Conservation (phyloP, 2,329 filamentous ascomycete genomes). For the Phaeoacremonium minimum region DNA sequence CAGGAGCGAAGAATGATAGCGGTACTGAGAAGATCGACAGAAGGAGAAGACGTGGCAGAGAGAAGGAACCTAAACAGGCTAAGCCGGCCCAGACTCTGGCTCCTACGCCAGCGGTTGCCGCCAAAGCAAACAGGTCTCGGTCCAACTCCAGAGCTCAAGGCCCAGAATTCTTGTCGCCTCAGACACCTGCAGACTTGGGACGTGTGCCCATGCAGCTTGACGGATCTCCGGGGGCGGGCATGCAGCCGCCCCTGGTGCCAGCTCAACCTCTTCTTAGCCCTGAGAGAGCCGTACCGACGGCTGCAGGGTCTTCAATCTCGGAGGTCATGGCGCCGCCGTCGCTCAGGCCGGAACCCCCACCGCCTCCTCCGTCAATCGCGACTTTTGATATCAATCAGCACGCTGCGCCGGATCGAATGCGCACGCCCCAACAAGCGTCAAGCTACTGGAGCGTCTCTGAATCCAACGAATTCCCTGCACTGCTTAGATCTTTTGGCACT, state of each 20-base stretch:
- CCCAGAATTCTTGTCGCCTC: slow-evolving; percentile 31
- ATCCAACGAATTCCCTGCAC: slow-evolving; percentile 68
- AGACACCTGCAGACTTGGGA: slow-evolving; percentile 26
- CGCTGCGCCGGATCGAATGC: slow-evolving; percentile 40
- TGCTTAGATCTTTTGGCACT: slow-evolving; percentile 71
- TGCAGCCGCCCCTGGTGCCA: slow-evolving; percentile 36
- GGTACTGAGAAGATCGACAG: slow-evolving; percentile 39
- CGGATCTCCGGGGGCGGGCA: slow-evolving; percentile 18
- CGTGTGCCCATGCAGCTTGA: slow-evolving; percentile 9
- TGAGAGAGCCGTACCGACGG: slow-evolving; percentile 14
- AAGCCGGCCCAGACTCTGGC: slow-evolving; percentile 41
- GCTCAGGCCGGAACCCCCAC: slow-evolving; percentile 49
- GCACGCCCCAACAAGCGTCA: slow-evolving; percentile 56
- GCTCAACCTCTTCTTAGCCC: slow-evolving; percentile 21
- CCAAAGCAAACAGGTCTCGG: slow-evolving; percentile 45
- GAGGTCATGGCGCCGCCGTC: slow-evolving; percentile 55
- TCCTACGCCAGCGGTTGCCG: slow-evolving; percentile 34
- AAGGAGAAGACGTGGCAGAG: slow-evolving; percentile 36
- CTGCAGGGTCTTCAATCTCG: slow-evolving; percentile 25
- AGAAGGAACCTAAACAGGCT: slow-evolving; percentile 22
- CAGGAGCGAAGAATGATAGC: slow-evolving; percentile 33
- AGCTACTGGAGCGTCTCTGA: slow-evolving; percentile 89
- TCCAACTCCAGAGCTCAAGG: slow-evolving; percentile 48
- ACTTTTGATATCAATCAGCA: slow-evolving; percentile 45
- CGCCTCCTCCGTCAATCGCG: slow-evolving; percentile 40